These are phyloP conservation scores for Paracorniculantispora psalliotae DNA, from an alignment of 2,329 filamentous ascomycete genomes.

Conservation along the genomic window DNA sequence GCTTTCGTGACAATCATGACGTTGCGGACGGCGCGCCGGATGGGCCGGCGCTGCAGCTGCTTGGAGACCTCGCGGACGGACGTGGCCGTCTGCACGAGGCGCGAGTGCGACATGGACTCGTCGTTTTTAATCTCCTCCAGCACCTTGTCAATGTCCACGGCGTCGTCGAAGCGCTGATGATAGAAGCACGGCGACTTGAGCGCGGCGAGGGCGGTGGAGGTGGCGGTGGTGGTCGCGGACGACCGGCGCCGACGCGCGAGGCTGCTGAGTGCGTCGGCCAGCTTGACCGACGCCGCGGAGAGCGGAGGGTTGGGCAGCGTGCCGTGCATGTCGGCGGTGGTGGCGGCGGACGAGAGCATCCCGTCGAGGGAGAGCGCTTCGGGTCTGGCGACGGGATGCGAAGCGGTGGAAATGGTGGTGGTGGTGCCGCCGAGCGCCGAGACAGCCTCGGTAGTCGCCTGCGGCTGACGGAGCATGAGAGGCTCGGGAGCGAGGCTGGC, in stretches of 20 bases:
- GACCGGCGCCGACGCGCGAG: conserved; percentile 36
- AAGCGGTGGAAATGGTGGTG: too few species aligned
- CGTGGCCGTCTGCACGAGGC: conserved; percentile 90
- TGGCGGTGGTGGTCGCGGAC: conserved; percentile 24
- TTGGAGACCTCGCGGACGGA: conserved; percentile 93
- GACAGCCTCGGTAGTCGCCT: neutral
- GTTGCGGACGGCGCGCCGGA: conserved; percentile 85
- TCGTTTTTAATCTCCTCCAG: conserved; percentile 89
- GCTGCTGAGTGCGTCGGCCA: conserved; percentile 57
- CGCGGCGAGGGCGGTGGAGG: conserved; percentile 46
- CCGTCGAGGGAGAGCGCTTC: conserved; percentile 53
- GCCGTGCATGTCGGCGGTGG: conserved; percentile 29
- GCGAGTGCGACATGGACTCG: conserved; percentile 87
- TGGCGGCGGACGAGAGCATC: conserved; percentile 46
- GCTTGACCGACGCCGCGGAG: conserved; percentile 52
- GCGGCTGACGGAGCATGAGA: conserved; percentile 9
- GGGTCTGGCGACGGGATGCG: conserved; percentile 40
- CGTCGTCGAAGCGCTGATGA: conserved; percentile 93
- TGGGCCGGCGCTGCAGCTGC: conserved; percentile 85
- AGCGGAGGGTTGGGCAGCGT: conserved; percentile 31
- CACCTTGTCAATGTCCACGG: conserved; percentile 90
- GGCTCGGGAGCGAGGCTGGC: neutral
- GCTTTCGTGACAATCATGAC: conserved; percentile 99
- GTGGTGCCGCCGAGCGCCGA: conserved; percentile 63
- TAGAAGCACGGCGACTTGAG: conserved; percentile 95